Conservation (phyloP, 192 early-diverging fungal species). For the Coemansia sp. region DNA sequence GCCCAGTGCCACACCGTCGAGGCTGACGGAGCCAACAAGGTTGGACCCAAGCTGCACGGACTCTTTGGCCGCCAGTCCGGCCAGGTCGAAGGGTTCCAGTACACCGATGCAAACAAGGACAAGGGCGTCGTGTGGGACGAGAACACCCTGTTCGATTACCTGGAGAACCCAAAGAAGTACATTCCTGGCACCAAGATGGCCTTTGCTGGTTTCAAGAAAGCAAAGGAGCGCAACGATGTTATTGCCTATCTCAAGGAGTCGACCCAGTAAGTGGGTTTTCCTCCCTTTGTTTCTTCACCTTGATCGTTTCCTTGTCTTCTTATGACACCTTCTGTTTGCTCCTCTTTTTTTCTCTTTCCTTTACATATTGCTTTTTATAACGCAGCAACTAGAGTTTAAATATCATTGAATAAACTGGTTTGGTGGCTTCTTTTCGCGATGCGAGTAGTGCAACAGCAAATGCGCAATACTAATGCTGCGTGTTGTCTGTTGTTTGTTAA, state of each 20-base stretch:
- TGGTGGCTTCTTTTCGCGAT: too few species aligned
- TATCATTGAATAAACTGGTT: too few species aligned
- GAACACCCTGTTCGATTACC: slow-evolving; percentile 91
- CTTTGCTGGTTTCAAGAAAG: slow-evolving; percentile 75
- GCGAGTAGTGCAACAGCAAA: too few species aligned
- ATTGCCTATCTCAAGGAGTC: slow-evolving; percentile 88
- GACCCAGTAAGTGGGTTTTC: slow-evolving; percentile 12
- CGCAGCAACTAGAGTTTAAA: too few species aligned
- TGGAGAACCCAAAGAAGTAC: slow-evolving; percentile 99
- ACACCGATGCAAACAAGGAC: slow-evolving; percentile 90
- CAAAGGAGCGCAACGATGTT: slow-evolving; percentile 80
- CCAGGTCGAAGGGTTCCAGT: slow-evolving; percentile 80
- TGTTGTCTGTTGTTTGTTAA: too few species aligned
- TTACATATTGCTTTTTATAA: neutral
- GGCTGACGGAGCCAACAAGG: slow-evolving; percentile 75
- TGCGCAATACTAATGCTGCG: too few species aligned
- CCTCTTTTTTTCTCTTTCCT: neutral
- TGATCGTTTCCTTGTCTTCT: too few species aligned
- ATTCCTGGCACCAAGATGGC: slow-evolving; percentile 97
- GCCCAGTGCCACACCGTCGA: slow-evolving; percentile 98
- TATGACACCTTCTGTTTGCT: too few species aligned
- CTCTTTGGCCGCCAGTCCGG: slow-evolving; percentile 90
- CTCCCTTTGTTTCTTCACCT: neutral
- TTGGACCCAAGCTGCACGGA: slow-evolving; percentile 94
- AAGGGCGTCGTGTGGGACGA: slow-evolving; percentile 85